phyloP scores from a whole-genome alignment of 2,329 filamentous ascomycete genomes.

The Aspergillus tanneri region DNA sequence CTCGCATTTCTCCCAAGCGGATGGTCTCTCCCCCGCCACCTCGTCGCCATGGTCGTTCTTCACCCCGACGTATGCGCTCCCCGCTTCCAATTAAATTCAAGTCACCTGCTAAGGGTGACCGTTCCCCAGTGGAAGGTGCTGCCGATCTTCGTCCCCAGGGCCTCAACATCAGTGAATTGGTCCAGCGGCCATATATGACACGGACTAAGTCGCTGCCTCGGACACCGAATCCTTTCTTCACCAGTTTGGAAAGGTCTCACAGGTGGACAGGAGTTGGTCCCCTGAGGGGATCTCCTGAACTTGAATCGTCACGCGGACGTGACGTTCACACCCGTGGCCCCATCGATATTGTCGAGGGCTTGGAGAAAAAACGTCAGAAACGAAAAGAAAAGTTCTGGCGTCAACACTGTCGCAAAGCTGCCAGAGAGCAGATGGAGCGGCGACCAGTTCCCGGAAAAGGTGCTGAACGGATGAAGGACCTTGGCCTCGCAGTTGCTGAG shows the following conservation, averaged over 20 bases:
- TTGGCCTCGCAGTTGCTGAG: constrained; percentile 85
- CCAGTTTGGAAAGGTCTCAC: constrained; percentile 32
- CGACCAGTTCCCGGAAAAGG: constrained; percentile 76
- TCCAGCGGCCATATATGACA: constrained; percentile 65
- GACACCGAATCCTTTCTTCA: constrained; percentile 67
- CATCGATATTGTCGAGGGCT: constrained; percentile 94
- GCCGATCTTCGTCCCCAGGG: constrained; percentile 49
- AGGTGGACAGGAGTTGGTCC: constrained; percentile 34
- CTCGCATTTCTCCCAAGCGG: constrained; percentile 61
- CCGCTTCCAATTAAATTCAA: constrained; percentile 60
- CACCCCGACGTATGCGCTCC: constrained; percentile 68
- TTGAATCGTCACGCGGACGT: constrained; percentile 36
- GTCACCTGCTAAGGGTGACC: constrained; percentile 48
- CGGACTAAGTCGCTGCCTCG: constrained; percentile 86
- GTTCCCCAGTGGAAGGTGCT: constrained; percentile 38
- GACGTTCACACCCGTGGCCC: constrained; percentile 79
- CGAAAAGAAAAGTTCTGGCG: constrained; percentile 90
- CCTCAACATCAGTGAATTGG: constrained; percentile 55
- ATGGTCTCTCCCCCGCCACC: constrained; percentile 54
- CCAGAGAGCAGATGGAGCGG: constrained; percentile 64
- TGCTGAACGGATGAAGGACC: constrained; percentile 87
- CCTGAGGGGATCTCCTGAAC: constrained; percentile 38
- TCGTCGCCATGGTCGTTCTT: constrained; percentile 53
- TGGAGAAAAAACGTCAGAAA: constrained; percentile 90
- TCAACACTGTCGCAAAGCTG: constrained; percentile 81